phyloP scores from a whole-genome alignment of 2,329 filamentous ascomycete genomes.

The Huntiella savannae region DNA sequence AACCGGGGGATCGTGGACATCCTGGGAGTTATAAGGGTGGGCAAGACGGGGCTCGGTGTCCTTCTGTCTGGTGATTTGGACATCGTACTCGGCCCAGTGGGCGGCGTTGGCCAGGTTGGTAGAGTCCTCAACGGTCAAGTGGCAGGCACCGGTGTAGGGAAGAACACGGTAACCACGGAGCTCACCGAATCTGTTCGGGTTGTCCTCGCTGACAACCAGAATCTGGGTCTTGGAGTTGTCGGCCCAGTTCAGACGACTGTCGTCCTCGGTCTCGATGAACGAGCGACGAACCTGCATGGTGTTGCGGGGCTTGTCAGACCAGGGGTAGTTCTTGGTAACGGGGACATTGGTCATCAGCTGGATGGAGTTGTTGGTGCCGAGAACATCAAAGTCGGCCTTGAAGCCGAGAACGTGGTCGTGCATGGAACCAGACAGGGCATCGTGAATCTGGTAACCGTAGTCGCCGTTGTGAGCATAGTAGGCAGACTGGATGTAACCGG shows the following conservation, averaged over 20 bases:
- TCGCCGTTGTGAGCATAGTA: slow-evolving; percentile 19
- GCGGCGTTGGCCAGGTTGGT: slow-evolving; percentile 21
- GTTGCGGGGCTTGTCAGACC: slow-evolving; percentile 20
- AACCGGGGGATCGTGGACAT: slow-evolving; percentile 23
- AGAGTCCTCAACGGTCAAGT: slow-evolving; percentile 26
- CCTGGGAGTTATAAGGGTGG: slow-evolving; percentile 21
- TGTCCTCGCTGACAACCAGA: slow-evolving; percentile 25
- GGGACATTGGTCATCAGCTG: slow-evolving; percentile 18
- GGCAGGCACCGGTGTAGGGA: slow-evolving; percentile 19
- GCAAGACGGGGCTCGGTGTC: slow-evolving; percentile 20
- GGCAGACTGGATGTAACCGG: slow-evolving; percentile 20
- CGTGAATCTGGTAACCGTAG: slow-evolving; percentile 20
- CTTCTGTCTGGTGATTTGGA: slow-evolving; percentile 27
- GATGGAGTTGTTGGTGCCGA: slow-evolving; percentile 19
- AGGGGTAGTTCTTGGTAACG: slow-evolving; percentile 18
- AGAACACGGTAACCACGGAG: slow-evolving; percentile 27
- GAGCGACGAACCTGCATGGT: slow-evolving; percentile 18
- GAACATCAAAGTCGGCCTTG: slow-evolving; percentile 23
- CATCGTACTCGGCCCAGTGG: slow-evolving; percentile 24
- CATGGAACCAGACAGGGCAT: slow-evolving; percentile 19
- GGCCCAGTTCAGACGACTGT: slow-evolving; percentile 20
- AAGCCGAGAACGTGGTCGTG: slow-evolving; percentile 23
- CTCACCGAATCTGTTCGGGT: slow-evolving; percentile 28
- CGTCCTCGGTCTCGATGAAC: slow-evolving; percentile 15
- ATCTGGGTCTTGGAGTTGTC: slow-evolving; percentile 26